Evolutionary conservation across 2,329 filamentous ascomycete species (phyloP), one percentile per base, ranked within the genome.

Genomic region (Thelonectria olida): DNA sequence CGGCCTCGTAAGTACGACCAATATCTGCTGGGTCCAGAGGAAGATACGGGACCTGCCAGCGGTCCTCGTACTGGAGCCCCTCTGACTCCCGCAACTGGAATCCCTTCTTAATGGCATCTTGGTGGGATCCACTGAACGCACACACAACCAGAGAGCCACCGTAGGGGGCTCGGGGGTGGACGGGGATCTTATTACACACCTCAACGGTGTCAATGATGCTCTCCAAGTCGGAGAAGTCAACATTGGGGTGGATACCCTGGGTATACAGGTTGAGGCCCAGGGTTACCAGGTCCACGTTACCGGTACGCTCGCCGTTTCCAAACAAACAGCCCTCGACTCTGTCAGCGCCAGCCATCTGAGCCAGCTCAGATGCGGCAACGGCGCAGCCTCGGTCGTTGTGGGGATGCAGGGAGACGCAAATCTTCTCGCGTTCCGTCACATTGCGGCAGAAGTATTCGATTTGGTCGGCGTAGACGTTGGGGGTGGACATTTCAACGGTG

Each of bases 311-410:
- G 61, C 96, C 95, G 70, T 98, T 98, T 53, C 94, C 93, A 74
- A 97, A 75, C 38, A 97, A 84, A 66, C 93, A 97, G 45, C 95
- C 95, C 78, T 98, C 95, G 13, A 98, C 95, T 74, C 96, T 84
- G 78, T 97, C 92, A 34, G 93, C 96, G 54, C 95, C 96, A 17
- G 94, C 96, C 94, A 98, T 97, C 78, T 97, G 94, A 7, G 91
- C 95, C 72, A 98, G 79, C 76, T 98, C 95, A 9, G 95, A 92
- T 0, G 94, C 94, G 1, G 95, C 95, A 15, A 96, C 88, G 4
- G 92, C 93, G 65, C 92, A 96, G 20, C 95, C 95, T 64, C 96
- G 86, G 77, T 98, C 96, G 74, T 98, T 98, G 80, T 99, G 95
- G 8, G 93, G 92, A 76, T 98, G 96, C 54, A 98, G 85, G 63